Evolutionary conservation across 305 asterid species (phyloP).

Genomic region (Fraxinus platypoda): DNA sequence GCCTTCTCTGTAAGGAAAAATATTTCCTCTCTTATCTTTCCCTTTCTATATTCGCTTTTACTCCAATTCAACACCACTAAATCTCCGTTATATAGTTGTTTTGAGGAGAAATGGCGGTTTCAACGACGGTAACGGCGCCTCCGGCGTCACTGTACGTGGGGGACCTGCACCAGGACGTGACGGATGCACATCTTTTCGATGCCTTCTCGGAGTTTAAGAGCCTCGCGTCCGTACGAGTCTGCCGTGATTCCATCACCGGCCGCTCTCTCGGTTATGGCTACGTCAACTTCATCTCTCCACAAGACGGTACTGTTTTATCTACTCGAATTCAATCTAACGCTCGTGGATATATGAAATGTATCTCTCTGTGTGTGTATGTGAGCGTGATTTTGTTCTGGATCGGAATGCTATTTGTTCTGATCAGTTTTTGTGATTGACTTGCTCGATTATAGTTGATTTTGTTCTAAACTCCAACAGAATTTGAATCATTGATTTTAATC

Average conservation of each 20-base stretch:
- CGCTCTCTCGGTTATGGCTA: slow-evolving; percentile 90
- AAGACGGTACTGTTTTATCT: slow-evolving; percentile 53
- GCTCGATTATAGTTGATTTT: slow-evolving; percentile 10
- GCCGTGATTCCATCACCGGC: slow-evolving; percentile 68
- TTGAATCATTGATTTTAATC: slow-evolving; percentile 14
- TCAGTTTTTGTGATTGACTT: neutral
- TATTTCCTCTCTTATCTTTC: neutral
- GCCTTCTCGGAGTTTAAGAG: slow-evolving; percentile 62
- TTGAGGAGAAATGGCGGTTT: slow-evolving; percentile 48
- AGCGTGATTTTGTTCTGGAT: neutral
- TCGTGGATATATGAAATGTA: neutral
- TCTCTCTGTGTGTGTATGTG: neutral
- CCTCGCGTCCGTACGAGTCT: slow-evolving; percentile 74
- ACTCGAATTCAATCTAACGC: neutral
- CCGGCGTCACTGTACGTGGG: slow-evolving; percentile 84
- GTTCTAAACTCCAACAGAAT: neutral
- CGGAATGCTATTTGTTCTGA: slow-evolving; percentile 3
- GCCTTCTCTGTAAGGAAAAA: neutral
- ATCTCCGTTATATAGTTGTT: neutral
- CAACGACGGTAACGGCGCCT: slow-evolving; percentile 37
- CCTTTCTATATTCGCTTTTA: neutral
- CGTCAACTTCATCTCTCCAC: slow-evolving; percentile 64
- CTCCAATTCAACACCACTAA: slow-evolving; percentile 1
- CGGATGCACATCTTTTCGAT: slow-evolving; percentile 52
- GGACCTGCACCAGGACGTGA: slow-evolving; percentile 65